Evolutionary conservation across 129 eudicot species (phyloP).

Genomic region (Escallonia herrerae): DNA sequence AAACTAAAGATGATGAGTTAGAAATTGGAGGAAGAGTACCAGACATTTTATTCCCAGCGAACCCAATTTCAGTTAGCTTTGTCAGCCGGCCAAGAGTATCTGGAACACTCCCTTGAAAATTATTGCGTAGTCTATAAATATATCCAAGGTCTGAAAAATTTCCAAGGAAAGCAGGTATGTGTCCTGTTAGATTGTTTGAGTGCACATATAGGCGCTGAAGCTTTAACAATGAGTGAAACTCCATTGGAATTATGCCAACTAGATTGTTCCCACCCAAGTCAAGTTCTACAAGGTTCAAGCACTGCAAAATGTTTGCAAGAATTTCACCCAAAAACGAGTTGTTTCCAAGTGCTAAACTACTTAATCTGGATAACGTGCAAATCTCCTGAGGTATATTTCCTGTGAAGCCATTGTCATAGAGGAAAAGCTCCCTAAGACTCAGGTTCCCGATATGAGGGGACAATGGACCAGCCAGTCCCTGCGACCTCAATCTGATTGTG

Average conservation of each 20-base stretch:
- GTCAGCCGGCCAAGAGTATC: slow-evolving; percentile 1
- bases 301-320: slow-evolving; percentile 3
- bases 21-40: slow-evolving; percentile 16
- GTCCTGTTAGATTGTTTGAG: slow-evolving; percentile 7
- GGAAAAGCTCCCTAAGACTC: neutral
- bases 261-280: neutral
- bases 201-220: neutral
- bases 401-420: neutral
- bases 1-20: neutral
- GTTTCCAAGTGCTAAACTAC: neutral
- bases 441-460: slow-evolving; percentile 17
- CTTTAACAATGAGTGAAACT: slow-evolving; percentile 3
- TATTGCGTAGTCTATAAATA: neutral
- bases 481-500: neutral
- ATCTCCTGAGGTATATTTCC: slow-evolving; percentile 4
- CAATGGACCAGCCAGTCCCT: slow-evolving; percentile 6
- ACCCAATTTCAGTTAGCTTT: neutral
- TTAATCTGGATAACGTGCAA: neutral
- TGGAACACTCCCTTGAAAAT: slow-evolving; percentile 4
- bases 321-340: slow-evolving; percentile 6
- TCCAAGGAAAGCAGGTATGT: slow-evolving; percentile 8
- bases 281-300: neutral
- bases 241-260: slow-evolving; percentile 6
- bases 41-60: slow-evolving; percentile 1
- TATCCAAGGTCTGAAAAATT: neutral